These are phyloP conservation scores for Calonectria honghensis DNA, from an alignment of 2,329 filamentous ascomycete genomes.

Conservation along the genomic window DNA sequence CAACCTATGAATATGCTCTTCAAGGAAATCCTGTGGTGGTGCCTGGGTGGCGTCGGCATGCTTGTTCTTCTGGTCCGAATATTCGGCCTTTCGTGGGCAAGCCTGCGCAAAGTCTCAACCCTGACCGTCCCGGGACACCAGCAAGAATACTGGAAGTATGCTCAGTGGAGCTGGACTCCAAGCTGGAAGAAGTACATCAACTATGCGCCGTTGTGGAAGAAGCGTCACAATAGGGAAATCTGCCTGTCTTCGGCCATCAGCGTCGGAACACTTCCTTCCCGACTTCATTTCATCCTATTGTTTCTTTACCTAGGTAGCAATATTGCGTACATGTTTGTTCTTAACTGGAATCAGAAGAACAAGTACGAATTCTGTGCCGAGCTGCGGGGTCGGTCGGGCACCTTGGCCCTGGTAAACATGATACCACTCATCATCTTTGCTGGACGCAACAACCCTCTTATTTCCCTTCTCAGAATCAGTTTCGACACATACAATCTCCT, in stretches of 20 bases:
- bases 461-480: constrained; percentile 86
- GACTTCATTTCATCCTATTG: constrained; percentile 77
- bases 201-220: constrained; percentile 78
- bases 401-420: constrained; percentile 91
- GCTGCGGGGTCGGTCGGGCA: constrained; percentile 89
- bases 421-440: constrained; percentile 92
- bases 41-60: constrained; percentile 73
- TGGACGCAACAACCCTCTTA: constrained; percentile 94
- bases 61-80: constrained; percentile 73
- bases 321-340: constrained; percentile 75
- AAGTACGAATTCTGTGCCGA: constrained; percentile 83
- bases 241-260: constrained; percentile 76
- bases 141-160: constrained; percentile 76
- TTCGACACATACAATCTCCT: constrained; percentile 95
- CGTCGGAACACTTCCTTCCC: constrained; percentile 78
- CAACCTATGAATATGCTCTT: constrained; percentile 75
- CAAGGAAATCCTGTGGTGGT: constrained; percentile 76
- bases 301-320: constrained; percentile 76
- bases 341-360: constrained; percentile 76
- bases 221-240: constrained; percentile 81
- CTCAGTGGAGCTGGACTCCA: constrained; percentile 77
- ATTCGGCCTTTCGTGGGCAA: constrained; percentile 71
- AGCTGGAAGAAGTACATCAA: constrained; percentile 76
- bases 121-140: constrained; percentile 72
- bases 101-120: constrained; percentile 75